These are phyloP conservation scores for Zoysia pacifica DNA, from an alignment of 176 grass and related monocot species.

Conservation along the genomic window DNA sequence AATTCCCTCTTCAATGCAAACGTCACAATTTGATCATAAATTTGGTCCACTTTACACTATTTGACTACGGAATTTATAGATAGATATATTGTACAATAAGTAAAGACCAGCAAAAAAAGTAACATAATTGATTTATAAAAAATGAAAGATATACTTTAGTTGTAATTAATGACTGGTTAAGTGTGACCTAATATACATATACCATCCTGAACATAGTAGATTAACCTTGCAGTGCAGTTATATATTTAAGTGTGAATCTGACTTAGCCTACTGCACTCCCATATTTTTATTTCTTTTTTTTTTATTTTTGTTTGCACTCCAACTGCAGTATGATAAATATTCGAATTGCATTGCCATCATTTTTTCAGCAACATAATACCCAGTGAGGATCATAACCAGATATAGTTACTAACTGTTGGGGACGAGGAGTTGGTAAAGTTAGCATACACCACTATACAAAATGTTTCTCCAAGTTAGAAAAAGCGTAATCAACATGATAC, in stretches of 20 bases:
- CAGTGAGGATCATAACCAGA: neutral
- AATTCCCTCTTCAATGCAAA: neutral
- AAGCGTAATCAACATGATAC: neutral
- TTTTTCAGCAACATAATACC: neutral
- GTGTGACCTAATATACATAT: neutral
- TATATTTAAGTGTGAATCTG: neutral
- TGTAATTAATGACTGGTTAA: neutral
- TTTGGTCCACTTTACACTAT: neutral
- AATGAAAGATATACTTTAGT: neutral
- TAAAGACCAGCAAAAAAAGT: neutral
- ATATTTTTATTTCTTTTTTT: neutral
- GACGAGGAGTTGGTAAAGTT: conserved; percentile 22
- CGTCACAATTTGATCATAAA: neutral
- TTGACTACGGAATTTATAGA: neutral
- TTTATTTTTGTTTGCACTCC: neutral
- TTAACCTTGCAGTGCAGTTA: neutral
- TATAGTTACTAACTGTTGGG: neutral
- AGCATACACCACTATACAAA: conserved; percentile 6
- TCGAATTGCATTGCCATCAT: neutral
- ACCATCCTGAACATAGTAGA: neutral
- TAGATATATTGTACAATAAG: too few relatives aligned
- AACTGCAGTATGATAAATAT: neutral
- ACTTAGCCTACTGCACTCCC: neutral
- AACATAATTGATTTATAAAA: neutral
- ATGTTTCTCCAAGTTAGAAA: conserved; percentile 10